Evolutionary conservation across 1,284 basidiomycete genomes (phyloP), one percentile per base, ranked within the genome.

Genomic region (Ganoderma sinense): DNA sequence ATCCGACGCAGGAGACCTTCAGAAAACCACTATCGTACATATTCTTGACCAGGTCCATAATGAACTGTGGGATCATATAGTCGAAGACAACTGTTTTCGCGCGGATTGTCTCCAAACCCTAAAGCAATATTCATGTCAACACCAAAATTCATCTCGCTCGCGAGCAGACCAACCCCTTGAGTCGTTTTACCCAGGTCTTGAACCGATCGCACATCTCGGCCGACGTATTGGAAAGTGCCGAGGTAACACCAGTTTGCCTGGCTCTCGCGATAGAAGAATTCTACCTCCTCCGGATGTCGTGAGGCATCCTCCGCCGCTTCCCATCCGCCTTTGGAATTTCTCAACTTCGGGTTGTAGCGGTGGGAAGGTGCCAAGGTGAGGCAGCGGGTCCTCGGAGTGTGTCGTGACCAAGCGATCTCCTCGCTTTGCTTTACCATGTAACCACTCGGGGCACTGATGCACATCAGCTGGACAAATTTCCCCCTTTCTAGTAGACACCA

Each of bases 11-110:
- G 16, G 58, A 29, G n/a, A 75, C 45, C 45, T 72, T 66, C 26
- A 77, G 60, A 3, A 66, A 63, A 33, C 69, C 70, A 18, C 55
- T n/a, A 5, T 65, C 45, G 62, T 73, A 72, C 74, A 77, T 76
- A 7, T 67, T 40, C 31, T 66, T 65, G 16, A 71, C 56, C 45
- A 68, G 69, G 4, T 45, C 65, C 0, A 43, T 56, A 14, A 74
- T 20, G 13, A 69, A 39, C 8, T 70, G 68, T 0, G 73, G 72
- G 8, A 72, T 40, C 33, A 68, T 48, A 0, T 71, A 65, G 18
- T 58, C 56, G 29, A 61, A 58, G 4, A 68, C 16, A 2, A 66
- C 48, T 4, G 73, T 67, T 33, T 67, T 43, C 33, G 70, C 62
- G 31, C n/a, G 51, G 18, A 69, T 20, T 36, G 36, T 20, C 8